These are phyloP conservation scores for Lithospermum erythrorhizon DNA, from an alignment of 257 asterid species.

Conservation along the genomic window DNA sequence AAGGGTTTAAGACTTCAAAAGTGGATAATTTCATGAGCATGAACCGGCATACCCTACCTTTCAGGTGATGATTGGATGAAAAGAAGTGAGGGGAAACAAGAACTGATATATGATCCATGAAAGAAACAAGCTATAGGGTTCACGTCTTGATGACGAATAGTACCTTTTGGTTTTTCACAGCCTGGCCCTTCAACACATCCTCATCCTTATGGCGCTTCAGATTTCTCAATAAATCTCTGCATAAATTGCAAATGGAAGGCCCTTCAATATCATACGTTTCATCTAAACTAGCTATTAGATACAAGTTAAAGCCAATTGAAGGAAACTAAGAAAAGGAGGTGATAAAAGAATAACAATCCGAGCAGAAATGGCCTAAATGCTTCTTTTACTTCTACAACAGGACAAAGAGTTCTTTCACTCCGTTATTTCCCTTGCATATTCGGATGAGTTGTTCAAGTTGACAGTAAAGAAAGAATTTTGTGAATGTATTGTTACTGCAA, in stretches of 20 bases:
- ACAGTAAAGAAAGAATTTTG: too few species aligned
- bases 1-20: constrained; percentile 1
- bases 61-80: background rate
- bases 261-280: background rate
- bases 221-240: constrained; percentile 65
- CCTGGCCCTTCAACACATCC: constrained; percentile 73
- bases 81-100: background rate
- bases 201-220: constrained; percentile 65
- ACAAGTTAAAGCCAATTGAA: too few species aligned
- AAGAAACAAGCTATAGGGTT: constrained; percentile 1
- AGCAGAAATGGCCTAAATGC: too few species aligned
- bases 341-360: too few species aligned
- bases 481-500: too few species aligned
- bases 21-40: background rate
- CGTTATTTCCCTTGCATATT: too few species aligned
- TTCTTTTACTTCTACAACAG: too few species aligned
- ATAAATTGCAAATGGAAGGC: constrained; percentile 8
- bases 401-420: too few species aligned
- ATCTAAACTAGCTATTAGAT: too few species aligned
- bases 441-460: too few species aligned
- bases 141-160: background rate
- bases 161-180: constrained; percentile 89
- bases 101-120: background rate
- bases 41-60: background rate
- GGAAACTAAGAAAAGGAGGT: too few species aligned